These are phyloP conservation scores for Excoecaria agallocha DNA, from an alignment of 345 rosid genomes.

Conservation along the genomic window DNA sequence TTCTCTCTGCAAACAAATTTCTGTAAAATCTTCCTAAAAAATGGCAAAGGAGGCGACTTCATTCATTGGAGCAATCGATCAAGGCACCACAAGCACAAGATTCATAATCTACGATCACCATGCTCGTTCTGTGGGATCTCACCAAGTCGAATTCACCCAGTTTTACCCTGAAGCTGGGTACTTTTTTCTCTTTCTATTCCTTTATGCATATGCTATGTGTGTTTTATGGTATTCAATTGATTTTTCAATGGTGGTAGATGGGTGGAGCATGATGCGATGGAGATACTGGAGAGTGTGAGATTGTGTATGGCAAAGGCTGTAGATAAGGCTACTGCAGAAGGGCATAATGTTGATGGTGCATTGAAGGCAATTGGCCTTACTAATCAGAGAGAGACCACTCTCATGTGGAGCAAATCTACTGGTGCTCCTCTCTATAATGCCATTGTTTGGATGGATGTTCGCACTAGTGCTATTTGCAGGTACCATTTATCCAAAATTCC, in stretches of 20 bases:
- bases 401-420: slow-evolving; percentile 84
- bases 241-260: slow-evolving; percentile 44
- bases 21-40: neutral
- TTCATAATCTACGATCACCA: slow-evolving; percentile 74
- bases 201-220: neutral
- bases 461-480: slow-evolving; percentile 85
- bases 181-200: neutral
- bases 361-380: slow-evolving; percentile 89
- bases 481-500: slow-evolving; percentile 7
- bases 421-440: slow-evolving; percentile 81
- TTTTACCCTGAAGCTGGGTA: slow-evolving; percentile 93
- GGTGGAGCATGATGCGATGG: slow-evolving; percentile 96
- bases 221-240: neutral
- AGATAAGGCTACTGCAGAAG: slow-evolving; percentile 85
- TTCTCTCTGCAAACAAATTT: neutral
- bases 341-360: slow-evolving; percentile 69
- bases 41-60: slow-evolving; percentile 37
- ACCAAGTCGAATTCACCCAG: slow-evolving; percentile 95
- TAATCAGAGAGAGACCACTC: slow-evolving; percentile 90
- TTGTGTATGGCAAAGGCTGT: slow-evolving; percentile 74
- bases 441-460: slow-evolving; percentile 99
- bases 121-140: slow-evolving; percentile 60
- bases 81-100: slow-evolving; percentile 92
- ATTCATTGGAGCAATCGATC: slow-evolving; percentile 74
- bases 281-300: slow-evolving; percentile 80